Evolutionary conservation across 1,284 basidiomycete genomes (phyloP), one percentile per base, ranked within the genome.

Genomic region (Serendipita sp.): DNA sequence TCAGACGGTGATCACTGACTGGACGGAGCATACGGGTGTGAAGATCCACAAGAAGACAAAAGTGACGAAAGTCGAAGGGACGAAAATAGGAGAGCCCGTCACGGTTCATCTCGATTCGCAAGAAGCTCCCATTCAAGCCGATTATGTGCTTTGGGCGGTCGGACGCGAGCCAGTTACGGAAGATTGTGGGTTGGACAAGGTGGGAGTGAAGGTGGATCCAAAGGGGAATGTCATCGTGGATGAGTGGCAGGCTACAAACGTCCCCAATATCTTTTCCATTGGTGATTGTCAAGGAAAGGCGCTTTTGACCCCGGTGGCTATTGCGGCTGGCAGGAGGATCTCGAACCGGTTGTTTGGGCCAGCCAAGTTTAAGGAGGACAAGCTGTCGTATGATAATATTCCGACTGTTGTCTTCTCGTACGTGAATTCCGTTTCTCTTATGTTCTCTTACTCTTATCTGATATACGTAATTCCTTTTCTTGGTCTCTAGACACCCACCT

Each of bases 261-360:
- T 93, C 15, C 75, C 80, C 17, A 79, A 82, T 63, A 78, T 99
- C 67, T 87, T 81, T 62, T 84, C 93, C 2, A 86, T 99, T 65
- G 96, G 95, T 6, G 95, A 99, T 72, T 91, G 94, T 13, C 83
- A 84, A 67, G 95, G 95, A 65, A 94, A 95, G 75, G 91, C 84
- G 29, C 77, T 94, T 32, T 79, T 99, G 65, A 99, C 95, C 0
- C 95, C 96, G n/a, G 96, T 99, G 3, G 96, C 95, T 26, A 96
- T 99, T 66, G 95, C 95, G 60, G 96, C 96, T 3, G 95, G 93
- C 29, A 79, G 95, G 64, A 78, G 92, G 65, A 76, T 98, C 44
- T 81, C 86, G 60, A 99, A 98, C 77, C 79, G 96, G 61, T 75
- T 99, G 61, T 99, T 92, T 71, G 96, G 95, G 8, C 84, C 84